Evolutionary conservation across 2,329 filamentous ascomycete genomes (phyloP).

Genomic region (Pseudogymnoascus sp.): DNA sequence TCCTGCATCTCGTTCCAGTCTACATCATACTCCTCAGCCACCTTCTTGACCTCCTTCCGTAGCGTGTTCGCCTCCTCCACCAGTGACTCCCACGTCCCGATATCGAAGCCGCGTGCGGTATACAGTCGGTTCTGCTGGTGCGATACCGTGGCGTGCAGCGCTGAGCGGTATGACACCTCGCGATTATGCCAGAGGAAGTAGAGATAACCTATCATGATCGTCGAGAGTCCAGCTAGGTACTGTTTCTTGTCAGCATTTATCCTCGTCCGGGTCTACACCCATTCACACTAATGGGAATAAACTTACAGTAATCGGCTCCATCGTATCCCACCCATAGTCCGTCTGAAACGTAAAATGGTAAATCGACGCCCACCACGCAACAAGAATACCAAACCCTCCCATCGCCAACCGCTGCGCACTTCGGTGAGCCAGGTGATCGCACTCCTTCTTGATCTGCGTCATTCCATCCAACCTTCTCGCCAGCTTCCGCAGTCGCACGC

Average conservation of each 20-base stretch:
- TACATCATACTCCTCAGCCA: slow-evolving; percentile 82
- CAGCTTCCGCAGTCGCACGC: slow-evolving; percentile 65
- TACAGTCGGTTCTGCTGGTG: slow-evolving; percentile 71
- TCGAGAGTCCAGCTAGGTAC: slow-evolving; percentile 78
- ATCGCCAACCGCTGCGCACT: slow-evolving; percentile 73
- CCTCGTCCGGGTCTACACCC: neutral
- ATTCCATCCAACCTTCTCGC: slow-evolving; percentile 60
- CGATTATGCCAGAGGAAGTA: slow-evolving; percentile 93
- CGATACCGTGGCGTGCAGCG: slow-evolving; percentile 79
- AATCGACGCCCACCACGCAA: slow-evolving; percentile 70
- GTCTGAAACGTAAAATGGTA: slow-evolving; percentile 67
- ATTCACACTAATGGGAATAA: neutral
- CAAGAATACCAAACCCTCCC: slow-evolving; percentile 65
- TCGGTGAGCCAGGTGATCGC: slow-evolving; percentile 67
- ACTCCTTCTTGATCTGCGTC: slow-evolving; percentile 70
- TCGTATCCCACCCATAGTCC: slow-evolving; percentile 78
- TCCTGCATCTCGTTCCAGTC: slow-evolving; percentile 77
- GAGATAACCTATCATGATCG: slow-evolving; percentile 81
- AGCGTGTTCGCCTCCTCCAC: slow-evolving; percentile 74
- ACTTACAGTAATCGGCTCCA: slow-evolving; percentile 70
- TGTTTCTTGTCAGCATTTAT: slow-evolving; percentile 12
- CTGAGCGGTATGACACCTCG: slow-evolving; percentile 78
- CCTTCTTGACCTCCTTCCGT: slow-evolving; percentile 67
- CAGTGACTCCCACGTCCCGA: slow-evolving; percentile 66
- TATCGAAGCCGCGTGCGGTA: slow-evolving; percentile 64